These are phyloP conservation scores for Protomyces inouyei DNA, from an alignment of 1,139 yeast genomes.

Conservation along the genomic window DNA sequence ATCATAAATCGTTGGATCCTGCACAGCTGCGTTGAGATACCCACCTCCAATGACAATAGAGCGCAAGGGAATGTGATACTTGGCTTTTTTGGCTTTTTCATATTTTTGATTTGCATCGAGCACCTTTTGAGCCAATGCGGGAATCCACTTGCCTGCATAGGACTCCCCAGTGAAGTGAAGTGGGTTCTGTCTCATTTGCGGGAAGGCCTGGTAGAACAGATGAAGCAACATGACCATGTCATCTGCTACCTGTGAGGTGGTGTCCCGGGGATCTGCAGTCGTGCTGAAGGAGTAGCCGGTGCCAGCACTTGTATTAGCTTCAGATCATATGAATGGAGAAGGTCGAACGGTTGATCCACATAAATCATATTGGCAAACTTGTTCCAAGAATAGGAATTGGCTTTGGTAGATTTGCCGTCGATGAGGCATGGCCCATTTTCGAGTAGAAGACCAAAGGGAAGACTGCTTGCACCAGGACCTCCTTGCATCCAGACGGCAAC, in stretches of 20 bases:
- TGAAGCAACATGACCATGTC: constrained; percentile 51
- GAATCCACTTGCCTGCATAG: constrained; percentile 94
- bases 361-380: constrained; percentile 2
- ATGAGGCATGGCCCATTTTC: constrained; percentile 81
- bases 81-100: background rate
- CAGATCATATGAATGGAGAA: no score
- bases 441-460: constrained; percentile 95
- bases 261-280: constrained; percentile 43
- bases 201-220: constrained; percentile 64
- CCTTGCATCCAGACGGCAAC: constrained; percentile 75
- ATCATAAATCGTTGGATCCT: constrained; percentile 81
- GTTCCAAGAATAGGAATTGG: constrained; percentile 46
- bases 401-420: constrained; percentile 50
- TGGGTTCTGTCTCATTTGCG: constrained; percentile 43
- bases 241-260: constrained; percentile 46
- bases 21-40: constrained; percentile 83
- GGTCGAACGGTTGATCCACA: constrained; percentile 71
- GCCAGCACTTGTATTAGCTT: constrained; percentile 47
- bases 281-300: constrained; percentile 68
- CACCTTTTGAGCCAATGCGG: constrained; percentile 69
- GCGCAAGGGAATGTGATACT: constrained; percentile 57
- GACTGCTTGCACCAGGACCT: constrained; percentile 92
- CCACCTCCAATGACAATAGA: constrained; percentile 95
- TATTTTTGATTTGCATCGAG: constrained; percentile 50
- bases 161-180: constrained; percentile 86